Evolutionary conservation across 2,329 filamentous ascomycete genomes (phyloP).

Genomic region (Chrysoporthe deuterocubensis): DNA sequence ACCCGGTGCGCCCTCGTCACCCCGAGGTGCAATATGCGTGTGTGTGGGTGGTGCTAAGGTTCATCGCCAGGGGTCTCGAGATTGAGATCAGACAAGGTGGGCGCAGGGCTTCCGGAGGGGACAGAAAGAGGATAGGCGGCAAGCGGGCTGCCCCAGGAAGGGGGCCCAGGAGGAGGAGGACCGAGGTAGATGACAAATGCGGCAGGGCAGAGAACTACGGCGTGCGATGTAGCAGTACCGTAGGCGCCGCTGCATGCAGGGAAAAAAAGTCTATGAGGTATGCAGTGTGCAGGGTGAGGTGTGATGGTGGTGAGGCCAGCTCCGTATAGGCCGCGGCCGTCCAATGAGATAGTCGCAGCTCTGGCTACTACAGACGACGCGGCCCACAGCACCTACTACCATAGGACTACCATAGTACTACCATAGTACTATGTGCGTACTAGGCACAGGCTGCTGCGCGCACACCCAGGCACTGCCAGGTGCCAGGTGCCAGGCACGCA

Average conservation of each 20-base stretch:
- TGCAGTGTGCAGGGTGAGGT: no score
- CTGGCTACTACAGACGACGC: not conserved
- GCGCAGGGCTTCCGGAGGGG: not conserved
- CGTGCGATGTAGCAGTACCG: no score
- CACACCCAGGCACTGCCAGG: no score
- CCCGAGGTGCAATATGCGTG: no score
- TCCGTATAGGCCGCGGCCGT: not conserved
- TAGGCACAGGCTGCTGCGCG: no score
- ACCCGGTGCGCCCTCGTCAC: not conserved
- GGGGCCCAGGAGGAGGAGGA: not conserved
- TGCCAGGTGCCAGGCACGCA: no score
- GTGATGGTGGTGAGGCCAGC: not conserved
- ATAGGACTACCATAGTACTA: no score
- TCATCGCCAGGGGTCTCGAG: not conserved
- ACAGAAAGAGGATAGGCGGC: not conserved
- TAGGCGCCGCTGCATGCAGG: not conserved
- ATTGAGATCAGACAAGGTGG: not conserved
- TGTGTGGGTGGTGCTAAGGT: no score
- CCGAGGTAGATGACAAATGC: slow-evolving; percentile 4
- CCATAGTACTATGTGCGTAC: no score
- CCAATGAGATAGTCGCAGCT: not conserved
- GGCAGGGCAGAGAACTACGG: not conserved
- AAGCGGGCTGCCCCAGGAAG: not conserved
- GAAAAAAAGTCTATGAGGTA: not conserved
- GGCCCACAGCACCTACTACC: not conserved